Conservation (phyloP, 208 protist species). For the Acanthamoeba culbertsoni region DNA sequence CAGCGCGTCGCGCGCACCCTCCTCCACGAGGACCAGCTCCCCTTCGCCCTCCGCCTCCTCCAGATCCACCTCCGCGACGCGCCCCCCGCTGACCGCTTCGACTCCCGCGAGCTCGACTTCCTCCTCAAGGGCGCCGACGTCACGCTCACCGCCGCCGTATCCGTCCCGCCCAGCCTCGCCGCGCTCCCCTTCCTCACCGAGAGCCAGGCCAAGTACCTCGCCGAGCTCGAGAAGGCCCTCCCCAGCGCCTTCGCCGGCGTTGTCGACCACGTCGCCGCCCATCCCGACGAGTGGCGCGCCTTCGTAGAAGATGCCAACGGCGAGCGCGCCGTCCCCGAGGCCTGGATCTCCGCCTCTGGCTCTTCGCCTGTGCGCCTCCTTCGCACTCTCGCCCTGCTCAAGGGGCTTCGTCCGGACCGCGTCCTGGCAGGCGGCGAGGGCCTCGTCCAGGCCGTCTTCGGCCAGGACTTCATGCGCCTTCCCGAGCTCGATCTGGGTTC, state of each 20-base stretch:
- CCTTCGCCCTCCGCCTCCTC: slow-evolving; percentile 92
- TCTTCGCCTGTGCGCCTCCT: slow-evolving; percentile 46
- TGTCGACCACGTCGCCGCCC: slow-evolving; percentile 42
- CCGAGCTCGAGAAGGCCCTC: slow-evolving; percentile 41
- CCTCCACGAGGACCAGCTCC: slow-evolving; percentile 92
- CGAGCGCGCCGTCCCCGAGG: slow-evolving; percentile 55
- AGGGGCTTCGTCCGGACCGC: slow-evolving; percentile 81
- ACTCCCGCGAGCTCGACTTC: slow-evolving; percentile 65
- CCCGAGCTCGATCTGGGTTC: slow-evolving; percentile 68
- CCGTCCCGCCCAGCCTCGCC: not conserved
- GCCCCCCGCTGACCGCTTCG: slow-evolving; percentile 44
- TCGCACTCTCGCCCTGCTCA: slow-evolving; percentile 79
- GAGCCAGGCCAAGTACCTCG: slow-evolving; percentile 40
- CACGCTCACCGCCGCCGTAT: not conserved
- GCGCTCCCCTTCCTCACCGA: not conserved
- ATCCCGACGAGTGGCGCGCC: slow-evolving; percentile 59
- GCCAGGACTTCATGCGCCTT: slow-evolving; percentile 72
- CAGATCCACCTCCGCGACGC: slow-evolving; percentile 87
- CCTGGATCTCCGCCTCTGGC: not conserved
- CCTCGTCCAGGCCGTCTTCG: slow-evolving; percentile 82
- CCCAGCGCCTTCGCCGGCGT: slow-evolving; percentile 27
- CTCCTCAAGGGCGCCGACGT: slow-evolving; percentile 73
- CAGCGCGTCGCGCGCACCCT: slow-evolving; percentile 85
- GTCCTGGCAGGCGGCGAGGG: slow-evolving; percentile 58
- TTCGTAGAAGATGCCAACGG: slow-evolving; percentile 47